Conservation (phyloP, 2,329 filamentous ascomycete genomes). For the Grosmannia serpens region DNA sequence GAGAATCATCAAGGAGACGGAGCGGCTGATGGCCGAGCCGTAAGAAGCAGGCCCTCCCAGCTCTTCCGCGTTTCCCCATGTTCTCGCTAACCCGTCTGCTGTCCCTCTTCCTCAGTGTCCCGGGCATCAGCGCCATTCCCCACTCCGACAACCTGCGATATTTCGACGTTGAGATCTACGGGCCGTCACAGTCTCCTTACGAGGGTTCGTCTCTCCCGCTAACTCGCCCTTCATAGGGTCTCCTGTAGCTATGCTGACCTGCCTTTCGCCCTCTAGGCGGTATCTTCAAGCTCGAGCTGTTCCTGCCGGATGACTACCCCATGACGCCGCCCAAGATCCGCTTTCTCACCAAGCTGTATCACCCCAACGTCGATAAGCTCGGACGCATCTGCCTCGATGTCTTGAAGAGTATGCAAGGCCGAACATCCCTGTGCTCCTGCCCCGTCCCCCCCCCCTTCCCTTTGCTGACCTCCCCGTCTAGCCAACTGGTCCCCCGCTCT, state of each 20-base stretch:
- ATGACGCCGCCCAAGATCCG: conserved; percentile 99
- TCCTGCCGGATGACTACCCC: conserved; percentile 95
- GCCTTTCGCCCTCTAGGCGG: conserved; percentile 39
- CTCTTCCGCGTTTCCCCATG: conserved; percentile 1
- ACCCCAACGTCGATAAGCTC: conserved; percentile 96
- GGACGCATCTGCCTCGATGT: conserved; percentile 96
- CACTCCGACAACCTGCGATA: conserved; percentile 97
- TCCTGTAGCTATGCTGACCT: not conserved
- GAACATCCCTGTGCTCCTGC: not conserved
- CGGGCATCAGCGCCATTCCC: conserved; percentile 88
- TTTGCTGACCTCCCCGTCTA: conserved; percentile 23
- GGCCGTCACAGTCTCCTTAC: conserved; percentile 84
- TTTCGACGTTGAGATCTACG: conserved; percentile 95
- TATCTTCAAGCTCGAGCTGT: conserved; percentile 93
- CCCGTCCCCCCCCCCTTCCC: too few species aligned
- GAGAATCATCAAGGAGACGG: conserved; percentile 96
- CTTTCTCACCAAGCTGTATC: conserved; percentile 98
- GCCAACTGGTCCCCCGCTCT: conserved; percentile 98
- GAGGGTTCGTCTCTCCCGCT: conserved; percentile 49
- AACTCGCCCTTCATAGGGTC: too few species aligned
- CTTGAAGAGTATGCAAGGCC: conserved; percentile 59
- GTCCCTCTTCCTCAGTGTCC: conserved; percentile 52
- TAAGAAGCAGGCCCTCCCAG: conserved; percentile 34
- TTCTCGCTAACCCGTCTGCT: not conserved
- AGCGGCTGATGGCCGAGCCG: conserved; percentile 94